Percentiles rank a stretch among this genome's conserved stretches.
phyloP scores from a whole-genome alignment of 495 filamentous ascomycete genomes.

The Neurospora sp. region DNA sequence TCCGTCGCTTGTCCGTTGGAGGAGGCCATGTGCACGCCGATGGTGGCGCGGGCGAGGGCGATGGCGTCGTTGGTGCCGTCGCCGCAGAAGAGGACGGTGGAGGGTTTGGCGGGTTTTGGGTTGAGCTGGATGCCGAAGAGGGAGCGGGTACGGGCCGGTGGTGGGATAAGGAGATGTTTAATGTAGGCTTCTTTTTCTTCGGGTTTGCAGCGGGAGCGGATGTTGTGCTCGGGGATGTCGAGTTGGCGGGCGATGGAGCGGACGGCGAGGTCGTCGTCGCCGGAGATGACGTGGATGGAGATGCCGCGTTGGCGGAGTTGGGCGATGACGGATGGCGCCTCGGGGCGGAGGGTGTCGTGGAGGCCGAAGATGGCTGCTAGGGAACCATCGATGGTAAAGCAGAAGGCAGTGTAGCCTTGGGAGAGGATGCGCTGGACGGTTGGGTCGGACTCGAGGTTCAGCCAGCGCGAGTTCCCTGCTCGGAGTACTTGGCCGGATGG shows the following conservation, averaged over 20 bases:
- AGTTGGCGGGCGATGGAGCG: constrained; percentile 41
- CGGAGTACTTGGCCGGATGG: constrained; percentile 23
- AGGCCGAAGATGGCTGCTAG: constrained; percentile 52
- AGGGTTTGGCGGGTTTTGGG: constrained; percentile 7
- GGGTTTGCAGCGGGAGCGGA: constrained; percentile 44
- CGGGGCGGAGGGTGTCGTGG: constrained; percentile 46
- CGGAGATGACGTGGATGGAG: constrained; percentile 53
- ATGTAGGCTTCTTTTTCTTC: constrained; percentile 56
- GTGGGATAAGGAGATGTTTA: constrained; percentile 23
- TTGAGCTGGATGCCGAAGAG: neutral
- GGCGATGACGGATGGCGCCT: constrained; percentile 39
- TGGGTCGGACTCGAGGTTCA: constrained; percentile 28
- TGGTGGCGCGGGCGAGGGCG: constrained; percentile 60
- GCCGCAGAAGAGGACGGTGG: constrained; percentile 56
- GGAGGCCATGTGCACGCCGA: constrained; percentile 50
- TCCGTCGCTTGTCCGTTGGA: constrained; percentile 47
- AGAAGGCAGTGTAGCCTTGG: constrained; percentile 49
- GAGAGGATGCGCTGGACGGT: constrained; percentile 34
- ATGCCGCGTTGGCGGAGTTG: constrained; percentile 47
- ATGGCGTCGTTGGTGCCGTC: constrained; percentile 78
- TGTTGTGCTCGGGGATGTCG: constrained; percentile 37
- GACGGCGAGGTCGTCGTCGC: constrained; percentile 56
- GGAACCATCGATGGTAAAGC: constrained; percentile 42
- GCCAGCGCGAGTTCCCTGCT: constrained; percentile 59
- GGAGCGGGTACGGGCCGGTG: neutral